Evolutionary conservation across 345 rosid species (phyloP), one percentile per base, ranked within the genome.

Genomic region (Leavenworthia alabamica): DNA sequence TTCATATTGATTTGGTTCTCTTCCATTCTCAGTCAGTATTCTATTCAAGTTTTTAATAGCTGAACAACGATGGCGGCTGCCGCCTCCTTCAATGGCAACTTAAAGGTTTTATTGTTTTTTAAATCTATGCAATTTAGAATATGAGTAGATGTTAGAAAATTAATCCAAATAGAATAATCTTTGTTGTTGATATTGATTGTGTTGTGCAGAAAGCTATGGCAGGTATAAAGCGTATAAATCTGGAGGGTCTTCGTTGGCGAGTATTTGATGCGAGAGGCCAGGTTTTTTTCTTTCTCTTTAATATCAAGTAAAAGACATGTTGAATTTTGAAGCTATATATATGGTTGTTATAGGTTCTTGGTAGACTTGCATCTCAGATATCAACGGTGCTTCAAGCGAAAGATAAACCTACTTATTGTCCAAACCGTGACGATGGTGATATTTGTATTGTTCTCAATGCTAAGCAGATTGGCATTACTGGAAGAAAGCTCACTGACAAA

Each of bases 261-360:
- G 96, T 94, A 8, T 94, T 94, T 64, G 99, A 94, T 86, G 99
- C 99, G 42, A 88, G 82, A 75, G 99, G 90, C 79, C 95, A 94
- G 92, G 99, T 93, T 72, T 51, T 63, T 2, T n/a, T n/a, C n/a
- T n/a, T n/a, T n/a, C n/a, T n/a, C n/a, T n/a, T n/a, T n/a, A n/a
- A n/a, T n/a, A n/a, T n/a, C n/a, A n/a, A n/a, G n/a, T n/a, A n/a
- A n/a, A n/a, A n/a, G n/a, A n/a, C n/a, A n/a, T n/a, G n/a, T n/a
- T n/a, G n/a, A n/a, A n/a, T n/a, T n/a, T n/a, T n/a, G n/a, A n/a
- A n/a, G n/a, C n/a, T n/a, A n/a, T n/a, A n/a, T n/a, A n/a, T n/a
- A n/a, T n/a, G n/a, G n/a, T n/a, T n/a, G n/a, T n/a, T n/a, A n/a
- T n/a, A 93, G 97, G 97, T 94, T 33, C 95, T 94, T 40, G 99